Conservation (phyloP, 495 filamentous ascomycete genomes). For the Penicillium cinerascens region DNA sequence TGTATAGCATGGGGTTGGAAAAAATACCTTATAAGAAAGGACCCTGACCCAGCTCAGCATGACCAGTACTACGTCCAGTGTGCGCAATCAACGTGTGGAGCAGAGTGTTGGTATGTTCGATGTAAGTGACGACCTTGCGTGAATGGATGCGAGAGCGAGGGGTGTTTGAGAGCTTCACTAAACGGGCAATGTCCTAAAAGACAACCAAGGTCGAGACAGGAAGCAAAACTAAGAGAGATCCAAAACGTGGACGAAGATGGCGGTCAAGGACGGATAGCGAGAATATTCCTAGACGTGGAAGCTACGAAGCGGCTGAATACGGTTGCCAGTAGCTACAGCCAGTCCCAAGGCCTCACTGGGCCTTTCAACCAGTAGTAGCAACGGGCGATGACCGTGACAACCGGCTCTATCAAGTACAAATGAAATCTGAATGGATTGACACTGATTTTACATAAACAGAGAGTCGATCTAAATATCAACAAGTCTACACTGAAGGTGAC, state of each 20-base stretch:
- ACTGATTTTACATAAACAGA: conserved; percentile 50
- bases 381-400: not conserved
- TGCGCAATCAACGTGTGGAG: not conserved
- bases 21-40: not conserved
- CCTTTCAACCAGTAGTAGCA: no score
- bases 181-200: not conserved
- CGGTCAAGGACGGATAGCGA: not conserved
- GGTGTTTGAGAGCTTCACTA: not conserved
- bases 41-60: not conserved
- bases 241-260: not conserved
- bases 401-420: conserved; percentile 23
- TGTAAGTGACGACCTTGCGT: not conserved
- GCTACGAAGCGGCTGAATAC: not conserved
- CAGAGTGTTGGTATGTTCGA: not conserved
- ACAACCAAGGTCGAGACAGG: not conserved
- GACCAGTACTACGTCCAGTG: not conserved
- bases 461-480: conserved; percentile 48
- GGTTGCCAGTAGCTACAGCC: not conserved
- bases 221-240: not conserved
- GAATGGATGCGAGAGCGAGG: not conserved
- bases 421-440: conserved; percentile 41
- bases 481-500: conserved; percentile 43
- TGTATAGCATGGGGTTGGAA: not conserved
- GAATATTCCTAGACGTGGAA: not conserved
- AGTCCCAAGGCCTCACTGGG: no score